Conservation (phyloP, 2,329 filamentous ascomycete genomes). For the Neofusicoccum laricinum region DNA sequence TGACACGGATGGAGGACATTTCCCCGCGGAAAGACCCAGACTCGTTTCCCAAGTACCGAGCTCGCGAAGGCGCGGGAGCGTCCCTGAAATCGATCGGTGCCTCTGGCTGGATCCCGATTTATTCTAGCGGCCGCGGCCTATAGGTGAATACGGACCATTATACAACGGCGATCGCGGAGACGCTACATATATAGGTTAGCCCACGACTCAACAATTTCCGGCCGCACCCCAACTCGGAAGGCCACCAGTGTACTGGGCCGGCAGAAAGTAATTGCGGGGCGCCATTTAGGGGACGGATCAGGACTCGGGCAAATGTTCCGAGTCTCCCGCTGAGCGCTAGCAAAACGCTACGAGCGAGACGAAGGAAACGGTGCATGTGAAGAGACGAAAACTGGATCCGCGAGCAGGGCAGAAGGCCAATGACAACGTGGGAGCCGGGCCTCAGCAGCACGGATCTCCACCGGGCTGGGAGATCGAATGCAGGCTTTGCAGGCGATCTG, state of each 20-base stretch:
- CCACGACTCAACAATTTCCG: neutral
- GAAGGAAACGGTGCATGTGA: neutral
- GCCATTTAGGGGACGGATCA: neutral
- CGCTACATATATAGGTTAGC: conserved; percentile 1
- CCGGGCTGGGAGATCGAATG: neutral
- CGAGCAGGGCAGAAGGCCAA: neutral
- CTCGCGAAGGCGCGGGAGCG: neutral
- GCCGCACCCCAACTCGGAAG: neutral
- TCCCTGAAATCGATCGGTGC: conserved; percentile 1
- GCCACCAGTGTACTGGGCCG: neutral
- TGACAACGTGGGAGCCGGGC: neutral
- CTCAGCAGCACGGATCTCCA: neutral
- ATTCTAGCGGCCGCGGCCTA: conserved; percentile 6
- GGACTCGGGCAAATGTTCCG: neutral
- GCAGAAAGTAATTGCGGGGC: neutral
- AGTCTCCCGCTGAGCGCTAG: neutral
- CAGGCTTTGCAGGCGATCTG: neutral
- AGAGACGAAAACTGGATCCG: neutral
- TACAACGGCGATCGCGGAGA: conserved; percentile 5
- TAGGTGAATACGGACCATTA: neutral
- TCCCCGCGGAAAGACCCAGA: neutral
- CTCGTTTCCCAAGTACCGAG: neutral
- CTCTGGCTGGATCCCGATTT: neutral
- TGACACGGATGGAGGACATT: neutral
- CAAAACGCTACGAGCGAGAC: neutral